Evolutionary conservation across 2,329 filamentous ascomycete genomes (phyloP).

Genomic region (Lizonia empirigonia): DNA sequence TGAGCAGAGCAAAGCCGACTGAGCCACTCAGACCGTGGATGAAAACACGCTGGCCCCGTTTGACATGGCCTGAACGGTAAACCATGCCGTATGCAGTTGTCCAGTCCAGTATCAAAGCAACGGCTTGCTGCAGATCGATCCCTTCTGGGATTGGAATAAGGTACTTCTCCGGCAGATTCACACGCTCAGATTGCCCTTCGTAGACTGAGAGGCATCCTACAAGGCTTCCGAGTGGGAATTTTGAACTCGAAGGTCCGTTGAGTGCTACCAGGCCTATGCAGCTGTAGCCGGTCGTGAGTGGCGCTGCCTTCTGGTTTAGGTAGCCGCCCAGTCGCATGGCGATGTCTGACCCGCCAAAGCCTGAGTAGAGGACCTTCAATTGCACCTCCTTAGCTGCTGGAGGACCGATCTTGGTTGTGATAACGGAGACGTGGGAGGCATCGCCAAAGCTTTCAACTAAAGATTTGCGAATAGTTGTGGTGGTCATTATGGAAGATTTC

Average conservation of each 20-base stretch:
- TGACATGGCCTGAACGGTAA: conserved; percentile 47
- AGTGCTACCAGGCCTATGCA: conserved; percentile 52
- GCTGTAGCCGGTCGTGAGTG: conserved; percentile 58
- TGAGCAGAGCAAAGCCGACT: conserved; percentile 54
- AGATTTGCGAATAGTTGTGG: conserved; percentile 52
- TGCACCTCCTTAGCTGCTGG: conserved; percentile 55
- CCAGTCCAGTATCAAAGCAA: conserved; percentile 56
- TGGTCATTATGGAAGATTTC: conserved; percentile 27
- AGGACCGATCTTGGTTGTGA: conserved; percentile 46
- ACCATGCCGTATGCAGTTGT: conserved; percentile 43
- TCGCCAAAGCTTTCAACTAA: conserved; percentile 54
- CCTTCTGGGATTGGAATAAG: conserved; percentile 51
- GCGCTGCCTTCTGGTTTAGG: conserved; percentile 53
- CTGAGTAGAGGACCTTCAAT: conserved; percentile 55
- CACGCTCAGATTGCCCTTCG: conserved; percentile 51
- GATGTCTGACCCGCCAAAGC: conserved; percentile 57
- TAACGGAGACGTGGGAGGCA: conserved; percentile 46
- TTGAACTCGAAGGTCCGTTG: conserved; percentile 44
- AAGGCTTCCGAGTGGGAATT: conserved; percentile 31
- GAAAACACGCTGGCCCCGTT: conserved; percentile 55
- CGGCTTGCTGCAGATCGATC: conserved; percentile 51
- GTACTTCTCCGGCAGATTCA: conserved; percentile 57
- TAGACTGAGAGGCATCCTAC: conserved; percentile 40
- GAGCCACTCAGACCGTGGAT: conserved; percentile 59
- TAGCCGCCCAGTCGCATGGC: conserved; percentile 59